phyloP scores from a whole-genome alignment of 2,329 filamentous ascomycete species.

The Aspergillus terreus region DNA sequence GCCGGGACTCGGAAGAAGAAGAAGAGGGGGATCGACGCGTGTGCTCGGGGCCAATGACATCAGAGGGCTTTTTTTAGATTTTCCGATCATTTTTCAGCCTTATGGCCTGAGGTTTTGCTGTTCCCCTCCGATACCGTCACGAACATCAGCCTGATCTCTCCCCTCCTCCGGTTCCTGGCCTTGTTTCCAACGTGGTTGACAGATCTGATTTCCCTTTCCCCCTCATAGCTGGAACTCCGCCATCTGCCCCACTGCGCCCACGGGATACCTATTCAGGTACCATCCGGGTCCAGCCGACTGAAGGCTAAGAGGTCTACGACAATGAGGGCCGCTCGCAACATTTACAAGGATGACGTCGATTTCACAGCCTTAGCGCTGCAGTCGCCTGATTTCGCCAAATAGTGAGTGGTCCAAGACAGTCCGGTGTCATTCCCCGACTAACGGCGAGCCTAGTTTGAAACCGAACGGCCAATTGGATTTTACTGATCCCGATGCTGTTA shows the following conservation, averaged over 20 bases:
- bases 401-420: slow-evolving; percentile 37
- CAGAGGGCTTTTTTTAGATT: not conserved
- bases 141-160: not conserved
- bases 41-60: slow-evolving; percentile 3
- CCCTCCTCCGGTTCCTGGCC: not conserved
- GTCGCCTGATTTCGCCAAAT: slow-evolving; percentile 58
- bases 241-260: not conserved
- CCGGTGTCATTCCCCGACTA: slow-evolving; percentile 7
- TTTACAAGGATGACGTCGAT: slow-evolving; percentile 58
- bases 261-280: not conserved
- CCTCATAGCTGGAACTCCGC: not conserved
- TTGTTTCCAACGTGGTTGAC: not conserved
- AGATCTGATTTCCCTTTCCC: not conserved
- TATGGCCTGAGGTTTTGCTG: not conserved
- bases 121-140: not conserved
- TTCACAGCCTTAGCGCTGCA: slow-evolving; percentile 59
- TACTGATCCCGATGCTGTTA: slow-evolving; percentile 68
- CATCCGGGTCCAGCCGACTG: no score
- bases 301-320: not conserved
- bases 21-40: not conserved
- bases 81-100: not conserved
- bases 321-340: slow-evolving; percentile 38
- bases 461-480: slow-evolving; percentile 69
- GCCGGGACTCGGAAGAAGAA: not conserved
- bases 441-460: slow-evolving; percentile 41